Conservation (phyloP, 768 basidiomycete species). For the Lactarius akahatsu region DNA sequence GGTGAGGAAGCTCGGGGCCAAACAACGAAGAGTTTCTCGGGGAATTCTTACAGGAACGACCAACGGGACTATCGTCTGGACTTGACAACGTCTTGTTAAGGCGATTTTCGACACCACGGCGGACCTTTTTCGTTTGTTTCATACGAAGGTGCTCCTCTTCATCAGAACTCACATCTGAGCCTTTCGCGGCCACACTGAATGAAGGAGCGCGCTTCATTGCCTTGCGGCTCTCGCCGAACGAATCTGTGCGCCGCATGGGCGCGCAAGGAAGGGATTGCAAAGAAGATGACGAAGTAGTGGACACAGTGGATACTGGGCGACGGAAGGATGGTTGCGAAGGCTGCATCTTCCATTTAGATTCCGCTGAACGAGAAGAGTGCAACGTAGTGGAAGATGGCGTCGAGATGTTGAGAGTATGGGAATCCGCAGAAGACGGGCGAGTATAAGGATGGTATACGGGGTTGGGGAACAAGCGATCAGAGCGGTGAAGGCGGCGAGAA, state of each 20-base stretch:
- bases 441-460: slow-evolving; percentile 52
- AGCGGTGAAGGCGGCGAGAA: slow-evolving; percentile 36
- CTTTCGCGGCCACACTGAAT: slow-evolving; percentile 22
- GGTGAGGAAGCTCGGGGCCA: slow-evolving; percentile 28
- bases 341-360: slow-evolving; percentile 22
- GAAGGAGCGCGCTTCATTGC: slow-evolving; percentile 29
- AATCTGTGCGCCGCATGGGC: slow-evolving; percentile 24
- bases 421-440: slow-evolving; percentile 55
- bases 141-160: slow-evolving; percentile 26
- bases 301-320: slow-evolving; percentile 24
- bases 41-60: slow-evolving; percentile 21
- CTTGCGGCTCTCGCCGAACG: slow-evolving; percentile 20
- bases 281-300: slow-evolving; percentile 27
- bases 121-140: slow-evolving; percentile 27
- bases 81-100: slow-evolving; percentile 11
- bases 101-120: slow-evolving; percentile 19
- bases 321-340: slow-evolving; percentile 17
- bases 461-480: slow-evolving; percentile 53
- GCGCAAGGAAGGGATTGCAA: slow-evolving; percentile 21
- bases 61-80: slow-evolving; percentile 11
- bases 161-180: slow-evolving; percentile 22
- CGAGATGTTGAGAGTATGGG: slow-evolving; percentile 38
- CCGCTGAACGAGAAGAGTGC: slow-evolving; percentile 20
- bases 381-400: slow-evolving; percentile 30
- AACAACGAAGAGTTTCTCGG: slow-evolving; percentile 28